A percentile compares a stretch with the other conserved stretches of the same genome.
Conservation (phyloP, 306 rosid species). For the Gleditsia sinensis region DNA sequence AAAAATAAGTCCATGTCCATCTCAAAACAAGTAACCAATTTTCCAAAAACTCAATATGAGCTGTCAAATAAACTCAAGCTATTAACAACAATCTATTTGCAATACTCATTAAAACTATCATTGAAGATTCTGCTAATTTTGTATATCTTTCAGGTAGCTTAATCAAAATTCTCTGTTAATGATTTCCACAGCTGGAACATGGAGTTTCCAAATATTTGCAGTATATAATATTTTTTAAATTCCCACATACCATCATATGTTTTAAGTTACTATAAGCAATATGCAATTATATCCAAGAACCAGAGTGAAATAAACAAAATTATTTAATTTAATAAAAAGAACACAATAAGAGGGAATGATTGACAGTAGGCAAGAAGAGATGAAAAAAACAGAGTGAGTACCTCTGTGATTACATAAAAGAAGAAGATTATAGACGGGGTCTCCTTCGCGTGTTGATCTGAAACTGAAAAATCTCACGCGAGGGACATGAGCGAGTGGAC, state of each 20-base stretch:
- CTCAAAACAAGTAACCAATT: background rate
- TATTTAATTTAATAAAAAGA: too few relatives aligned
- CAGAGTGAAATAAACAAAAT: too few relatives aligned
- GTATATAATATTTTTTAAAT: background rate
- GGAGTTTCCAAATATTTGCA: background rate
- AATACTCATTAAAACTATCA: background rate
- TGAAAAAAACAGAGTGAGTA: background rate
- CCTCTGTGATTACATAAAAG: background rate
- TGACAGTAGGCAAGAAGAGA: background rate
- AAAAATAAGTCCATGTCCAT: background rate
- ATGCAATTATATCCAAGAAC: background rate
- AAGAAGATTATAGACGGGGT: background rate
- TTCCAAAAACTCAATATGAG: background rate
- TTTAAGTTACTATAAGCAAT: background rate
- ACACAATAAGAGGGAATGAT: background rate
- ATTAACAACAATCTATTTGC: background rate
- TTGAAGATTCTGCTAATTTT: background rate
- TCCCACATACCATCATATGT: background rate
- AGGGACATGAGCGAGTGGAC: conserved; percentile 46
- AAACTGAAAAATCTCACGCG: conserved; percentile 41
- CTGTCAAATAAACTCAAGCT: background rate
- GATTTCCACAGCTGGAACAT: background rate
- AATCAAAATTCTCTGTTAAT: background rate
- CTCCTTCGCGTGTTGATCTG: conserved; percentile 15
- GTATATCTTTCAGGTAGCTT: background rate